phyloP scores from a whole-genome alignment of 768 basidiomycete genomes.

The Chalciporus chontae region DNA sequence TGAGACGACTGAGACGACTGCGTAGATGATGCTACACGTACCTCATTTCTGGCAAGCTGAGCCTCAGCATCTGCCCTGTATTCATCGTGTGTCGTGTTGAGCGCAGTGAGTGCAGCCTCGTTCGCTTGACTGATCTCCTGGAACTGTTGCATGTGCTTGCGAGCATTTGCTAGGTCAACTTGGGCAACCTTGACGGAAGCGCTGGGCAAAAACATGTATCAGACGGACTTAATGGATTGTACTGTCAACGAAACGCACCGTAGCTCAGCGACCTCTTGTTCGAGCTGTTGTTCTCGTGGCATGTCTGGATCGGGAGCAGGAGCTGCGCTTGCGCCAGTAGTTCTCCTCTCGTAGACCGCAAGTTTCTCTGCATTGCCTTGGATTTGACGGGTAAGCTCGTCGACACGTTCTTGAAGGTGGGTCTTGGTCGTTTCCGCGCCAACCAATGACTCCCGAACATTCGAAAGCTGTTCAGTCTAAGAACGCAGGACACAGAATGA shows the following conservation, averaged over 20 bases:
- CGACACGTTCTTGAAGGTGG: slow-evolving; percentile 66
- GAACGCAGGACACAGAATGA: slow-evolving; percentile 4
- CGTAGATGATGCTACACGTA: slow-evolving; percentile 27
- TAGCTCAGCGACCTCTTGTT: slow-evolving; percentile 81
- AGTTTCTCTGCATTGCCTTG: slow-evolving; percentile 83
- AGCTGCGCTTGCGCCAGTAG: slow-evolving; percentile 30
- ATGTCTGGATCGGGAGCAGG: slow-evolving; percentile 42
- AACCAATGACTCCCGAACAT: slow-evolving; percentile 65
- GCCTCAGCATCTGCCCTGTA: slow-evolving; percentile 71
- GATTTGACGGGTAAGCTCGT: slow-evolving; percentile 48
- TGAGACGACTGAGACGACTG: neutral
- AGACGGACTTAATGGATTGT: neutral
- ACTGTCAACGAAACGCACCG: slow-evolving; percentile 43
- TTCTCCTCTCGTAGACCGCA: slow-evolving; percentile 77
- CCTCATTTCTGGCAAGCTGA: slow-evolving; percentile 66
- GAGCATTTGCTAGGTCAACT: slow-evolving; percentile 68
- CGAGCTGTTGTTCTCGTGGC: slow-evolving; percentile 73
- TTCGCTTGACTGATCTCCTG: slow-evolving; percentile 81
- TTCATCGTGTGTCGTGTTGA: slow-evolving; percentile 75
- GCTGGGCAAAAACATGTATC: slow-evolving; percentile 34
- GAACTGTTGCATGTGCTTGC: slow-evolving; percentile 77
- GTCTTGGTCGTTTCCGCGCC: slow-evolving; percentile 75
- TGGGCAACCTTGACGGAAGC: slow-evolving; percentile 74
- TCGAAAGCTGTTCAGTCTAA: slow-evolving; percentile 61
- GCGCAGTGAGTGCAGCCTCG: slow-evolving; percentile 67